Base-by-base conservation (phyloP, 1,284 basidiomycete genomes). In the Rhodotorula sp. region DNA sequence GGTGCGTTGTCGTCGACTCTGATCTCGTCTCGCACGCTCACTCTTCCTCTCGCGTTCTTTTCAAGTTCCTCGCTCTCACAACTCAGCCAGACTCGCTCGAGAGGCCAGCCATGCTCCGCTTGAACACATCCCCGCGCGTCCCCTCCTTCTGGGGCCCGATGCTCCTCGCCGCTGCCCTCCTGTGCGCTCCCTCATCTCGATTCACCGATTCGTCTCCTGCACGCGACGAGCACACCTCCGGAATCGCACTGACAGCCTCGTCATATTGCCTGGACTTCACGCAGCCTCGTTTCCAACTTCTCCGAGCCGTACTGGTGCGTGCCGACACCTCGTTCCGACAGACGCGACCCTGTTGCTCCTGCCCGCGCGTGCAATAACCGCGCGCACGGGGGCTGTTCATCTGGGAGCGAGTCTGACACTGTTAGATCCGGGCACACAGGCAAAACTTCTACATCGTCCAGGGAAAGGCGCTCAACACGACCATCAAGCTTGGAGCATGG, bases 401-500 rank as follows among this genome's bases (percentile, higher is more conserved):
- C 11, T 15, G 39, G 9, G 39, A 44, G 13, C 3, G 13, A 15
- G 7, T 24, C 34, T 30, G 27, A 20, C 34, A 10, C 32, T 22
- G 7, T 4, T 2, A 17, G 0, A 13, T 5, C 15, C 22, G 15
- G n/a, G 5, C n/a, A 5, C 13, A 30, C 58, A 70, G 73, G 73
- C 68, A 75, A 47, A 74, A 75, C 63, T 75, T 75, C 51, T 75
- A 69, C 63, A 56, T 69, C 51, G 9, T 75, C 51, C 46, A 69
- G 46, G 71, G 63, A 24, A 67, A 68, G 27, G 64, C 67, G 4
- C 30, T 51, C 52, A 75, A 75, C 60, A 66, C 66, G 54, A 69
- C 71, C 30, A 44, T 75, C 48, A 75, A 75, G 59, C 53, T 69
- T 11, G 74, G 74, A 32, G 68, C 71, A 7, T 75, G 74, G 74